Percentiles rank a stretch among this genome's conserved stretches.
Evolutionary conservation across 805 yeast genomes (phyloP).

Genomic region (Myxozyma nipponensis): DNA sequence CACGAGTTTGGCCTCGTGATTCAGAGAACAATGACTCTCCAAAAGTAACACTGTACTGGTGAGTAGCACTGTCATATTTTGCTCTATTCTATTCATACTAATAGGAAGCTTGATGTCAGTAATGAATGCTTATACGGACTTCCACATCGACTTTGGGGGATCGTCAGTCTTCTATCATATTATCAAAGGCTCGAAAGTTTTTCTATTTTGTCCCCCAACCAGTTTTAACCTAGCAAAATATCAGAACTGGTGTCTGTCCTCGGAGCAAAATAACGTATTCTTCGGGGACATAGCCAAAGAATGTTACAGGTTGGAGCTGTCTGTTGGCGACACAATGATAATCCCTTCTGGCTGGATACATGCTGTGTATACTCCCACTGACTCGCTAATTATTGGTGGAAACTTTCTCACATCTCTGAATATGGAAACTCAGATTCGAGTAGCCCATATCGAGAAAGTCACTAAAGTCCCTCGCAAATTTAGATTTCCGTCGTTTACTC

Average conservation of each 20-base stretch:
- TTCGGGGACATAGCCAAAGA: slow-evolving; percentile 51
- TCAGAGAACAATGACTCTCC: slow-evolving; percentile 30
- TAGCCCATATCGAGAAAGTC: slow-evolving; percentile 57
- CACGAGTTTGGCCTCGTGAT: slow-evolving; percentile 54
- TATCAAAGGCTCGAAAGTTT: slow-evolving; percentile 67
- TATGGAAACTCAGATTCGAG: slow-evolving; percentile 57
- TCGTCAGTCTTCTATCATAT: slow-evolving; percentile 87
- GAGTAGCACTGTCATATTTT: neutral
- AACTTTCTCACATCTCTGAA: slow-evolving; percentile 69
- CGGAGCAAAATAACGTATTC: slow-evolving; percentile 60
- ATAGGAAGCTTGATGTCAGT: slow-evolving; percentile 66
- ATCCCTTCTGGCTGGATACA: slow-evolving; percentile 95
- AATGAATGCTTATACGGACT: slow-evolving; percentile 74
- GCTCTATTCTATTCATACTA: neutral
- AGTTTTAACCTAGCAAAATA: slow-evolving; percentile 56
- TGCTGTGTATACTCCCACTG: slow-evolving; percentile 77
- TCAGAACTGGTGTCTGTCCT: slow-evolving; percentile 66
- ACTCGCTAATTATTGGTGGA: slow-evolving; percentile 82
- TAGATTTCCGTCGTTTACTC: slow-evolving; percentile 72
- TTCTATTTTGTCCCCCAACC: slow-evolving; percentile 78
- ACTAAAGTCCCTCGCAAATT: slow-evolving; percentile 74
- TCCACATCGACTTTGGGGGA: slow-evolving; percentile 90
- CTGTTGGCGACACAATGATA: slow-evolving; percentile 67
- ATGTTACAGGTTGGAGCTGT: slow-evolving; percentile 54
- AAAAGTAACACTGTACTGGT: slow-evolving; percentile 59